phyloP scores from a whole-genome alignment of 805 yeast genomes.

The Kregervanrija fluxuum region DNA sequence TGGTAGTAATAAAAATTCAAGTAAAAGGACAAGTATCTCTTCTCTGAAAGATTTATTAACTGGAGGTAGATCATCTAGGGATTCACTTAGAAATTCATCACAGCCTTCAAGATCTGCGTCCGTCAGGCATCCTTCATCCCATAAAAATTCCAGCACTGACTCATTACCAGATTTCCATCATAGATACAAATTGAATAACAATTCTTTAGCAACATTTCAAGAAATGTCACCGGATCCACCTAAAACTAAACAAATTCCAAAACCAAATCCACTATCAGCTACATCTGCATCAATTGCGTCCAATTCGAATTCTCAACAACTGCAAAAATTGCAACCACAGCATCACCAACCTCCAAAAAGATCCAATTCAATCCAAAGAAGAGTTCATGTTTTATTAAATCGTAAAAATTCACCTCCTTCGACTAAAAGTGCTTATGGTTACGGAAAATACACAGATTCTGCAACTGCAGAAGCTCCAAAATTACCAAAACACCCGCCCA shows the following conservation, averaged over 20 bases:
- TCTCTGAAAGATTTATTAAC: conserved; percentile 29
- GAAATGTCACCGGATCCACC: conserved; percentile 14
- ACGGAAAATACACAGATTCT: conserved; percentile 63
- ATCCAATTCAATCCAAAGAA: conserved; percentile 41
- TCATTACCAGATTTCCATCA: conserved; percentile 14
- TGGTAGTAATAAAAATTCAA: conserved; percentile 11
- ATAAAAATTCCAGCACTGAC: conserved; percentile 15
- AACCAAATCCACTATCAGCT: conserved; percentile 12
- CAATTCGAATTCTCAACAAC: too few relatives aligned
- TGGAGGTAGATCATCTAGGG: conserved; percentile 25
- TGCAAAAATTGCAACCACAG: too few relatives aligned
- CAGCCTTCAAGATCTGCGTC: conserved; percentile 6
- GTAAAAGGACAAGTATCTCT: conserved; percentile 29
- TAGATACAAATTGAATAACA: neutral
- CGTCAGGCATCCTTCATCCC: conserved; percentile 6
- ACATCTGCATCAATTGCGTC: neutral
- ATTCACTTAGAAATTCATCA: conserved; percentile 16
- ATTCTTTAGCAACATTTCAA: conserved; percentile 7
- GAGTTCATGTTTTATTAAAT: conserved; percentile 44
- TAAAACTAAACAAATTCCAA: neutral
- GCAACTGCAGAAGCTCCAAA: conserved; percentile 1
- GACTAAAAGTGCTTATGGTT: conserved; percentile 66
- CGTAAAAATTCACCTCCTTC: conserved; percentile 38
- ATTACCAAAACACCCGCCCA: neutral
- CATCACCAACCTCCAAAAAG: conserved; percentile 21